Conservation (phyloP, 345 rosid genomes). For the Lenwebbia sp. region DNA sequence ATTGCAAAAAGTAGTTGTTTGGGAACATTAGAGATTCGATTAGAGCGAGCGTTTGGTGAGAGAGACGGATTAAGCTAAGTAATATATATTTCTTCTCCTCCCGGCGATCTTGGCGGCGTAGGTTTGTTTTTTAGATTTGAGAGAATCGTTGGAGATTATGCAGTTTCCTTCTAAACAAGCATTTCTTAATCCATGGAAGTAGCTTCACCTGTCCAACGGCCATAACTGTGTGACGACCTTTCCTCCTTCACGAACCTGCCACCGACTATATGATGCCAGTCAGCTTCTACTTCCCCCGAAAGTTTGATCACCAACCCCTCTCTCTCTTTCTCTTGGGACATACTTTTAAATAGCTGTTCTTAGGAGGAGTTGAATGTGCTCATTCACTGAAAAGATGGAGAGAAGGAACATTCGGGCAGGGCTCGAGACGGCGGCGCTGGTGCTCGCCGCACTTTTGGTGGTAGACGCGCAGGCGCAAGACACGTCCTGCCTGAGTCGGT, state of each 20-base stretch:
- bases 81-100: not conserved
- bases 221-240: not conserved
- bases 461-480: conserved; percentile 6
- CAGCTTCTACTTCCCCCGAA: not conserved
- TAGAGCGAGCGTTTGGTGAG: not conserved
- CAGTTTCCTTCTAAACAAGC: not conserved
- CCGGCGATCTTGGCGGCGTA: not conserved
- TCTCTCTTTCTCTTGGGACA: not conserved
- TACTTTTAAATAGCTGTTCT: not conserved
- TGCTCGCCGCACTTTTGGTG: not conserved
- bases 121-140: not conserved
- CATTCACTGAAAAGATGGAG: not conserved
- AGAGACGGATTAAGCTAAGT: not conserved
- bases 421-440: not conserved
- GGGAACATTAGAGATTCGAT: not conserved
- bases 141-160: not conserved
- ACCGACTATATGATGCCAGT: not conserved
- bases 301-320: conserved; percentile 1
- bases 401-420: not conserved
- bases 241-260: not conserved
- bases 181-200: not conserved
- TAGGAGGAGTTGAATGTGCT: not conserved
- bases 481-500: conserved; percentile 35
- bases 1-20: not conserved
- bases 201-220: conserved; percentile 18